Evolutionary conservation across 768 basidiomycete genomes (phyloP), one percentile per base, ranked within the genome.

Genomic region (Coprinopsis sp.): DNA sequence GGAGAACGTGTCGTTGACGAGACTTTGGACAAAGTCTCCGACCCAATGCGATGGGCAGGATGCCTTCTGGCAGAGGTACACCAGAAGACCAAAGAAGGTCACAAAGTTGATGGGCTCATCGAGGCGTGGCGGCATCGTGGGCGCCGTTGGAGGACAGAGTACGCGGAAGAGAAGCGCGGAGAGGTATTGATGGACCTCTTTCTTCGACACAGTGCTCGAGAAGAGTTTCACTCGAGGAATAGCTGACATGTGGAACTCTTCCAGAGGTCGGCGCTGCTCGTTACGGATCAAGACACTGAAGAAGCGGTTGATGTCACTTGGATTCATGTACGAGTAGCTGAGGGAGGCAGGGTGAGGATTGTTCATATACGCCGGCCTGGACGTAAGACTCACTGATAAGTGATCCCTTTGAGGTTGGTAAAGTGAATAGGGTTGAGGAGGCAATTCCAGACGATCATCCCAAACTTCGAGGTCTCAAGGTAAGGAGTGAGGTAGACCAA

Each of bases 41-140:
- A 60, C 38, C 56, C 58, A 60, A 47, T 58, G 58, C 3, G 51
- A 12, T 1, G 58, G 58, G 33, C 51, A 58, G 2, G 54, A 52
- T 3, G 54, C 53, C 11, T 38, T 46, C 24, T 52, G 47, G 11
- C 14, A 21, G 23, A 58, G 42, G 34, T 55, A 49, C 16, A 47
- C 33, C 27, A 56, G 50, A 31, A 51, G 23, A 18, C 47, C 45
- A n/a, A 53, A 43, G 50, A 53, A 56, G 6, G 53, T 31, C 25
- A 46, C 47, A 5, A 54, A 29, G 24, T 56, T 59, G 40, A 37
- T 51, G 7, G 58, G 58, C n/a, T 51, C 37, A 23, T 56, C 53
- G 23, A 59, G 38, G 21, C 55, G 48, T 16, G 16, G 29, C 8
- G 55, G 58, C 5, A 50, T 48, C 13, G 19, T 25, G 8, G 31